Evolutionary conservation across 257 asterid genomes (phyloP), one percentile per base, ranked within the genome.

Genomic region (Solanum ossicruentum): DNA sequence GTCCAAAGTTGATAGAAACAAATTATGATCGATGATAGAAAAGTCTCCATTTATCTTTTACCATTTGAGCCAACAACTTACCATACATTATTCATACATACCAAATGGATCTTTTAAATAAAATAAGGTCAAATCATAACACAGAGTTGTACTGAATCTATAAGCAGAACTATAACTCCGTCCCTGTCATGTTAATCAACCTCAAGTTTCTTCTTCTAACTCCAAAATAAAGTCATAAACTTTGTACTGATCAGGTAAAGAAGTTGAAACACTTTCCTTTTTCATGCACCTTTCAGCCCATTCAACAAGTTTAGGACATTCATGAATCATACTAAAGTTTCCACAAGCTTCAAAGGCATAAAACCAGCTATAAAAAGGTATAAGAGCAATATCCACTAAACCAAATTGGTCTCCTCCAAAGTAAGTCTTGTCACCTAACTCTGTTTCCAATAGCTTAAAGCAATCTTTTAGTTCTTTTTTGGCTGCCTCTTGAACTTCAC

Each of bases 381-480:
- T 51, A 54, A 83, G 45, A 51, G 17, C 61, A 43, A 75, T 73
- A 85, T 20, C 87, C 92, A 85, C 85, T 81, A 60, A 86, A 84
- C 85, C 71, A 84, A n/a, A 86, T 36, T 36, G 77, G 16, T 69
- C 49, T 36, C 77, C 51, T 36, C 77, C 77, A 69, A 69, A 67
- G 51, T 8, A 67, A 69, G 10, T 69, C 51, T 69, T 69, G 77
- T 69, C 77, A 32, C 77, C 77, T 36, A 36, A 4, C 51, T 69
- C 51, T 69, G 4, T 69, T 69, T 69, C 51, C 77, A 69, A 69
- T 36, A 1, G 23, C 11, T 69, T 69, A 69, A 69, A 69, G 49
- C 45, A 43, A 20, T 32, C 15, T 16, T 15, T 69, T 17, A 36
- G 23, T 69, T 36, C 77, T 17, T 32, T 67, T 67, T 36, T 69